Evolutionary conservation across 2,329 filamentous ascomycete species (phyloP), one percentile per base, ranked within the genome.

Genomic region (Aspergillus transmontanensis): DNA sequence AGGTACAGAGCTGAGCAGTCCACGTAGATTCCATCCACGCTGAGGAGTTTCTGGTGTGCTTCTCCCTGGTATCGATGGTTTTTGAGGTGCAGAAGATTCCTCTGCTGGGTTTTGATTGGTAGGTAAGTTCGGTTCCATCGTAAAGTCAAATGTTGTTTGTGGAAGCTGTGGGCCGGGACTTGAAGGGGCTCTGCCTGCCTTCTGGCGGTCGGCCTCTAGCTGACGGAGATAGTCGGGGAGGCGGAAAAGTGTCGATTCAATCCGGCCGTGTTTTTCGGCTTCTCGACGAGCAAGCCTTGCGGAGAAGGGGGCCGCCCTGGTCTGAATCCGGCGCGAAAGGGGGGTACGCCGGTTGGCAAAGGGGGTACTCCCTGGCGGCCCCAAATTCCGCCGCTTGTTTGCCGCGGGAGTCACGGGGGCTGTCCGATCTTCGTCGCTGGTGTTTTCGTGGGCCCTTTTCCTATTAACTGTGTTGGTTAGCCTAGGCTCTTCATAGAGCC

Each of bases 211-310:
- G 19, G 71, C 66, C 43, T 73, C 71, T 28, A 68, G 69, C 62
- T 77, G 73, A 21, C 71, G 70, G n/a, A 78, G 62, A 9, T 75
- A 64, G 45, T 76, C 62, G 19, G 75, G 72, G 34, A 77, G 62
- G 19, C 74, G 75, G 50, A 74, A 76, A 12, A 78, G 62, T 5
- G 77, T 77, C n/a, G 66, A 71, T 23, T 75, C 67, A 32, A 78
- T 73, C 6, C 72, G 70, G 14, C 76, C 77, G 56, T 72, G 65
- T 28, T 66, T 67, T 61, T 78, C 74, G 3, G 66, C 67, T 21
- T 66, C 64, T 36, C 75, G 75, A 14, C 74, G 72, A 21, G 68
- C 72, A 19, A 70, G 68, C 45, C 75, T 73, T 45, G 74, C 72
- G 6, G 72, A 68, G 56, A 74, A 75, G 6, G 77, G 69, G 2